Evolutionary conservation across 2,329 filamentous ascomycete genomes (phyloP).

Genomic region (Curvularia sp.): DNA sequence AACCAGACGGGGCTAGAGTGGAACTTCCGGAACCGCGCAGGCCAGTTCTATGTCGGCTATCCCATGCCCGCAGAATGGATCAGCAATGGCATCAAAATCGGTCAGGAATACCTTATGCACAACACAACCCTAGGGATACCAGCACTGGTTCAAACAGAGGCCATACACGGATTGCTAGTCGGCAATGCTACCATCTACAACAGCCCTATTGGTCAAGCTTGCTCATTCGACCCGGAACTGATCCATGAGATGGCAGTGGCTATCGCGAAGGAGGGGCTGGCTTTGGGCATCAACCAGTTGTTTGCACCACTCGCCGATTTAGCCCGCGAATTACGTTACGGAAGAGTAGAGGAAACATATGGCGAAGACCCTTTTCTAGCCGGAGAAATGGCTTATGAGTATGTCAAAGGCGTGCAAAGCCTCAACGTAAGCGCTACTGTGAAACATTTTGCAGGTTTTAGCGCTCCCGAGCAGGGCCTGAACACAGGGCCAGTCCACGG

Average conservation of each 20-base stretch:
- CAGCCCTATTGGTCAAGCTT: conserved; percentile 75
- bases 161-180: conserved; percentile 75
- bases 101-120: conserved; percentile 72
- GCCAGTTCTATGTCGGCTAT: conserved; percentile 75
- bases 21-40: conserved; percentile 71
- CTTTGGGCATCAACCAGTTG: conserved; percentile 75
- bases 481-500: conserved; percentile 69
- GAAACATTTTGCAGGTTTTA: conserved; percentile 78
- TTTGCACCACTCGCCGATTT: conserved; percentile 76
- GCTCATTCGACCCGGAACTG: conserved; percentile 72
- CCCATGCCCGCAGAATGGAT: conserved; percentile 70
- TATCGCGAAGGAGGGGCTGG: conserved; percentile 70
- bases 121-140: conserved; percentile 73
- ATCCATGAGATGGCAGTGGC: conserved; percentile 70
- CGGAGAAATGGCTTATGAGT: conserved; percentile 71
- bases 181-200: conserved; percentile 81
- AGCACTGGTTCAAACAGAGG: conserved; percentile 75
- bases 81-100: conserved; percentile 67
- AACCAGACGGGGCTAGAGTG: conserved; percentile 71
- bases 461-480: conserved; percentile 72
- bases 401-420: conserved; percentile 68
- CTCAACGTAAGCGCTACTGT: conserved; percentile 73
- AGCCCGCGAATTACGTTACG: conserved; percentile 73
- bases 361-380: conserved; percentile 73
- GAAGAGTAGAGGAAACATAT: conserved; percentile 76